Base-by-base conservation (phyloP, 108 stramenopile genomes). In the Discostella pseudostelligera region DNA sequence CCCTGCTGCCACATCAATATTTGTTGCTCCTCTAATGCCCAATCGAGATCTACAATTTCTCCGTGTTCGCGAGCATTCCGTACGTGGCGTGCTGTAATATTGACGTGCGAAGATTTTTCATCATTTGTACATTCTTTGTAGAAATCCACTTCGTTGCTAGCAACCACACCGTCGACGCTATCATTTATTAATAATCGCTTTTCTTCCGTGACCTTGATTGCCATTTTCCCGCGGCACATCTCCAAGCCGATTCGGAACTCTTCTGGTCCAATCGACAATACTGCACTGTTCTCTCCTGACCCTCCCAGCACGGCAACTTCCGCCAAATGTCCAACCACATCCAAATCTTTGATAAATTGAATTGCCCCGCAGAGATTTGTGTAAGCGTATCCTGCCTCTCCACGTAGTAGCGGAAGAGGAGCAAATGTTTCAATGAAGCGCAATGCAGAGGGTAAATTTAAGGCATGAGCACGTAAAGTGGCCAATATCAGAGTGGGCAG, bases 341-440 rank as follows among this genome's bases (percentile, higher is more conserved):
- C 79, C 42, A 93, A 62, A 50, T 87, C 88, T 25, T 69, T 81
- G 20, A 94, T 59, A 66, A 90, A 94, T 62, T 94, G 89, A 9
- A 90, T 83, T 14, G 92, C 92, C 35, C 89, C 83, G 43, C 86
- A 94, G 14, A 94, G 62, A 44, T 87, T 90, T 11, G 92, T 94
- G 49, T 75, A 90, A 1, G 89, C 89, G 71, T 94, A 94, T 44
- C 88, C 92, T 22, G 87, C 83, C 70, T 93, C 89, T 35, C 89
- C 89, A 46, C 86, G 65, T 39, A 89, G 42, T 45, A 88, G 69
- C 55, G 87, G 76, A 13, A 59, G 65, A 14, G 76, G 45, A 11
- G 87, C 76, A 84, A 90, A 90, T 4, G 37, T 29, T 65, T 90
- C 89, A 48, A 94, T 70, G 45, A 90, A 71, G 39, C 65, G 59